Conservation (phyloP, 441 rosid species). For the Croton laevigatus region DNA sequence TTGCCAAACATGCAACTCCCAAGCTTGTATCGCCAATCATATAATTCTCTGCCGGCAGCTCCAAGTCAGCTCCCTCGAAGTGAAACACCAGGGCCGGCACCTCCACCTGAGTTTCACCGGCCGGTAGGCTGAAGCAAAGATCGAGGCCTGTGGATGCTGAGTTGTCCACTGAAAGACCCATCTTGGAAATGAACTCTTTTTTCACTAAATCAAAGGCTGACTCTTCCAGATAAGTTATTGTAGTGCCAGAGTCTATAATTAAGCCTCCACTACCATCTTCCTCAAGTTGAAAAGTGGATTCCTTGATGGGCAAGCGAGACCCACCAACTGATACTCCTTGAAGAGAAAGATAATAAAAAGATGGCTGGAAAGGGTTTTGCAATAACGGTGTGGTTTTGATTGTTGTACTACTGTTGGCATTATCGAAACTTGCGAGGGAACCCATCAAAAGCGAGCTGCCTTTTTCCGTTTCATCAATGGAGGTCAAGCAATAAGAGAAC, state of each 20-base stretch:
- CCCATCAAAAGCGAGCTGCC: slow-evolving; percentile 56
- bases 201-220: slow-evolving; percentile 42
- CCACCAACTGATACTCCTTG: slow-evolving; percentile 61
- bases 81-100: slow-evolving; percentile 76
- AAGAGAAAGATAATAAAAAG: slow-evolving; percentile 65
- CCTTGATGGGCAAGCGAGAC: slow-evolving; percentile 39
- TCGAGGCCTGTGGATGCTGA: slow-evolving; percentile 72
- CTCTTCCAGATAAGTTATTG: slow-evolving; percentile 54
- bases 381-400: slow-evolving; percentile 46
- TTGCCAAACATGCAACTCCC: slow-evolving; percentile 75
- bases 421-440: slow-evolving; percentile 31
- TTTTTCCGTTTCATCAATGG: slow-evolving; percentile 37
- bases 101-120: slow-evolving; percentile 31
- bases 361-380: slow-evolving; percentile 46
- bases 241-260: slow-evolving; percentile 71
- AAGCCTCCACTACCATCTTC: slow-evolving; percentile 63
- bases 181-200: slow-evolving; percentile 44
- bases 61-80: slow-evolving; percentile 71
- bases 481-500: slow-evolving; percentile 60
- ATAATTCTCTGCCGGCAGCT: slow-evolving; percentile 79
- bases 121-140: slow-evolving; percentile 68
- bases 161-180: slow-evolving; percentile 43
- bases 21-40: slow-evolving; percentile 58
- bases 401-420: no score
- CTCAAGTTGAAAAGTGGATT: slow-evolving; percentile 49